Evolutionary conservation across 352 stramenopile species (phyloP), one percentile per base, ranked within the genome.

Genomic region (Pythium phragmiticola): DNA sequence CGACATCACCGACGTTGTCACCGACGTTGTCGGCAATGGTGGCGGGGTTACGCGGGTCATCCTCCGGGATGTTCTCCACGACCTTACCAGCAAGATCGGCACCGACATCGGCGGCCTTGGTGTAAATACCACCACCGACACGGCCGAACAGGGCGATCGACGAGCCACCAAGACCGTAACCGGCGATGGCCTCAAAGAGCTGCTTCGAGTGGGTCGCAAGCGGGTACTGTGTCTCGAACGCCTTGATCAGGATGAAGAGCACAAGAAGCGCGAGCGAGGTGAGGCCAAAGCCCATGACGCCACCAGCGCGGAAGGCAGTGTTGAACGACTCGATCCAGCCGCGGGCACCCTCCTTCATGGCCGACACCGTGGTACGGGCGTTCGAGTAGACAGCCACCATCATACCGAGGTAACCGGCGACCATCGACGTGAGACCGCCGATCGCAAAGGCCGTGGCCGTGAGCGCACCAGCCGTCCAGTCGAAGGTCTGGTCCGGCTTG

Each of bases 21-120:
- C 98, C 98, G 48, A 99, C 98, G 76, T 99, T 99, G 80, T 99
- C 98, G 26, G 98, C 97, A 89, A 99, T 99, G 5, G 96, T 99
- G 52, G 98, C 98, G 14, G 98, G 98, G 82, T 99, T 99, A 61
- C 97, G 89, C 61, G 97, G 97, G 91, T 99, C 97, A 74, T 99
- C 98, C 75, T 99, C 97, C 23, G 97, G 97, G 68, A 99, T 99
- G 76, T 98, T 98, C 73, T 98, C 90, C 26, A 99, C 96, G 19
- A 99, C 95, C 82, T 99, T 99, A 73, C 98, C 98, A 21, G 98
- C 97, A 71, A 99, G 90, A 91, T 99, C 98, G 52, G 98, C 98
- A 66, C 98, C 98, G 36, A 99, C 98, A 89, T 99, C 98, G 33
- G 98, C 98, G 59, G 98, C 98, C 88, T 98, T 98, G 60, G 98